Base-by-base conservation (phyloP, 2,329 filamentous ascomycete genomes). In the Aureobasidium sp. region DNA sequence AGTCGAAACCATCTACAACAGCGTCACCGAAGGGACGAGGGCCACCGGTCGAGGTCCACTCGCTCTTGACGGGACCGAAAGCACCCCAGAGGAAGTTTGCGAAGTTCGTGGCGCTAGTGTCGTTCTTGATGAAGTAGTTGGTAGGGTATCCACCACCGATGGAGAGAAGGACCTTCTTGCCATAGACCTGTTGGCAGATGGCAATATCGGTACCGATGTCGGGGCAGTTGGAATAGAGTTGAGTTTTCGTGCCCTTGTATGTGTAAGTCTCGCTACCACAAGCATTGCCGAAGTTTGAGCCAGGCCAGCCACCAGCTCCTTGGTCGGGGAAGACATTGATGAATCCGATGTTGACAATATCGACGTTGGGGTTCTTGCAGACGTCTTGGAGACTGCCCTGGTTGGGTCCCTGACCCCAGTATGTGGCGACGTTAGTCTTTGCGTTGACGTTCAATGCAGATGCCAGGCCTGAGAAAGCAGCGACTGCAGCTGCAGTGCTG, bases 1-100 rank as follows among this genome's bases (percentile, higher is more conserved):
- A 84, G 73, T 91, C 88, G 71, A 91, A 90, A 5, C 89, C 89
- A 71, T 91, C 87, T 45, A 91, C 75, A 4, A 83, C 78, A 11
- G 85, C 83, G 14, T 75, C 73, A 60, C 86, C 86, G 70, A 91
- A 91, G 1, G 88, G 88, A 9, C 89, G 83, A 62, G 83, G 78
- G 8, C 76, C 76, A 1, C 72, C 73, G 44, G 73, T 65, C 14
- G 42, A 47, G 15, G 59, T 57, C 64, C 64, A 65, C n/a, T 49
- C 53, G 14, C 48, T 57, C 47, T 56, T 42, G 68, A 68, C 25
- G 59, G 65, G 51, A 53, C 66, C 20, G 61, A 62, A 47, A 65
- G 69, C 87, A 56, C 82, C 77, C 88, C 88, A 91, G 62, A 91
- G 75, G 22, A 81, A 77, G 60, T 87, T 74, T 0, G 88, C 88